These are phyloP conservation scores for Rhazya stricta DNA, from an alignment of 257 asterid genomes.

Conservation along the genomic window DNA sequence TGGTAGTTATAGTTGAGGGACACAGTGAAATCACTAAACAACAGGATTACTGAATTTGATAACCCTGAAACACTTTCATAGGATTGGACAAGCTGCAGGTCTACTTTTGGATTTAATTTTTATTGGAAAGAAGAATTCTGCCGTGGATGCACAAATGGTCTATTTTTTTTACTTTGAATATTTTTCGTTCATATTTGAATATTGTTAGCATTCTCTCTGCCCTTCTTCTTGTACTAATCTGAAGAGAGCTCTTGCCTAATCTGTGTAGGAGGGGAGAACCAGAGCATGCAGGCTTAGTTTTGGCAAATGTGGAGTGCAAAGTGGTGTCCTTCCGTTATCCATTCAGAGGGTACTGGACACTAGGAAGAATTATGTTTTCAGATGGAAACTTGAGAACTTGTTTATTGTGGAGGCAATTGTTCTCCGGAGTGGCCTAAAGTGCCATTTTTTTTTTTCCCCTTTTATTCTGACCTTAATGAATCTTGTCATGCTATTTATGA, in stretches of 20 bases:
- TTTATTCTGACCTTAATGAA: slow-evolving; percentile 16
- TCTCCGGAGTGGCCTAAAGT: slow-evolving; percentile 27
- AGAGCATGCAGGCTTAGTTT: neutral
- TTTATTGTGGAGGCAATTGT: slow-evolving; percentile 33
- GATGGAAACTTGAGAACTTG: slow-evolving; percentile 24
- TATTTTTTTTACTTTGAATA: neutral
- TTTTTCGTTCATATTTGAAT: neutral
- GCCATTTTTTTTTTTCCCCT: slow-evolving; percentile 9
- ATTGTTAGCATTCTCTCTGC: neutral
- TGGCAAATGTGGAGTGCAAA: neutral
- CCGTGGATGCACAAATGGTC: neutral
- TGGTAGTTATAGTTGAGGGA: neutral
- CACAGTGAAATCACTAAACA: neutral
- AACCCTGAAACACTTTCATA: neutral
- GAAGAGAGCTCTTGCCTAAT: neutral
- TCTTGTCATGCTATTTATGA: slow-evolving; percentile 32
- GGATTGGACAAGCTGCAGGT: neutral
- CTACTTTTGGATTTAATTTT: neutral
- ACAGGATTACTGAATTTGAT: neutral
- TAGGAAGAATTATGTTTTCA: slow-evolving; percentile 17
- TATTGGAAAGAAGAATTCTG: neutral
- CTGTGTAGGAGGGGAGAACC: slow-evolving; percentile 6
- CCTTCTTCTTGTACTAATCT: neutral
- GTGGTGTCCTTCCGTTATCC: neutral
- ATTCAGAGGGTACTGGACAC: neutral